Base-by-base conservation (phyloP, 495 filamentous ascomycete genomes). In the Delitschia confertaspora region DNA sequence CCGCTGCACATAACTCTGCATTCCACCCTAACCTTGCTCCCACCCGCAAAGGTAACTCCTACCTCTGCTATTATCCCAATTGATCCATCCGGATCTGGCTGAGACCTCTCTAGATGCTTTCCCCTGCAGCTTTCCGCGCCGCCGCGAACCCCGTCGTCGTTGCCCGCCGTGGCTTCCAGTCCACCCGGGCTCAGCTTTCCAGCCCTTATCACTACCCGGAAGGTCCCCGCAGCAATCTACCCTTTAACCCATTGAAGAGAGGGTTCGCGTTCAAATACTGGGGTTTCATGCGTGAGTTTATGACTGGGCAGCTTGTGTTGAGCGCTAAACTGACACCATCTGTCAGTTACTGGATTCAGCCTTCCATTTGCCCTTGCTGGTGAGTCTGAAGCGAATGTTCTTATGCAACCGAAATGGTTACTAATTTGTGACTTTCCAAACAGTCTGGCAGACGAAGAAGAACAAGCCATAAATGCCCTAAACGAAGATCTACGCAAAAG, bases 201-300 rank as follows among this genome's bases (percentile, higher is more conserved):
- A 91, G 85, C 60, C 88, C 88, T 20, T 93, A 93, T 76, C 91
- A 98, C 74, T 98, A 98, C 72, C 83, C 88, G 48, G 93, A 96
- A 73, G 93, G 91, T 40, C 91, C 93, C 57, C 79, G 79, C 61
- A 79, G 75, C 72, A 95, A 94, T 74, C 69, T 98, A 47, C 91
- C 91, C 48, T 98, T 98, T 80, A 93, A 98, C 74, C 80, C 93
- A 53, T 69, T 82, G 69, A 93, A 82, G 58, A 80, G 78, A 65
- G 82, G 69, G 65, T 98, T 98, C 66, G 74, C 68, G 46, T 33
- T 83, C 52, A 73, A 80, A 69, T 98, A 82, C 77, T 91, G 86
- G 83, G 62, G 57, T 18, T 93, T 83, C 72, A 78, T 76, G 73
- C 59, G 82, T 86, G 60, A 36, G 78, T 70, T 24, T 23, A 34